Base-by-base conservation (phyloP, 495 filamentous ascomycete species). In the Penicillium nucicola region DNA sequence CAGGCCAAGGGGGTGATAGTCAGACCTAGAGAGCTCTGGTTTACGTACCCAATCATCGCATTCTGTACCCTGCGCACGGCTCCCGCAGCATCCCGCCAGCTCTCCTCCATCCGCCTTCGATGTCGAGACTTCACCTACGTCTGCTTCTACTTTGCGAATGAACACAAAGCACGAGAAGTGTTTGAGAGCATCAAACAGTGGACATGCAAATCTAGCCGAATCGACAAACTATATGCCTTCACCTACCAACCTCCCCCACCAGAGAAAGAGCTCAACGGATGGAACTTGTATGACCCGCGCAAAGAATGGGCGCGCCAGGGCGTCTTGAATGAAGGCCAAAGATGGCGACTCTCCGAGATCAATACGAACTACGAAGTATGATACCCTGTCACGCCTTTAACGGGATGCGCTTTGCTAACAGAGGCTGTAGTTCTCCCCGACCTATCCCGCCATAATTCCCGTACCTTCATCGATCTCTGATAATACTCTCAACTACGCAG, bases 151-250 rank as follows among this genome's bases (percentile, higher is more conserved):
- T 93, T 97, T 65, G 50, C 67, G 23, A 78, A 82, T 49, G 89
- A 96, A 56, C 75, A 73, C 37, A 81, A 86, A 56, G 89, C 87
- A 10, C 77, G 86, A 18, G 90, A 96, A 55, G 95, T 92, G 2
- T 96, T 87, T 60, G 95, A 97, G 34, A 89, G 83, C 38, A 93
- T 97, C 49, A 87, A 84, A 52, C 71, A 77, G 37, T 85, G 86
- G 71, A 91, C 90, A 0, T 96, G 92, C 66, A 87, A 83, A 56
- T 70, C 92, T 17, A 87, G 90, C 9, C 84, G 85, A 35, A 77
- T 97, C 46, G 91, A 97, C 42, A 95, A 90, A 67, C 80, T 99
- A 4, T 89, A 96, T 59, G 93, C 93, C 12, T 99, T 97, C 65
- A 79, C 75, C 45, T 97, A 92, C 63, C 76, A 81, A 40, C 86